Evolutionary conservation across 169 alveolate genomes (phyloP).

Genomic region (Perkinsus olseni): DNA sequence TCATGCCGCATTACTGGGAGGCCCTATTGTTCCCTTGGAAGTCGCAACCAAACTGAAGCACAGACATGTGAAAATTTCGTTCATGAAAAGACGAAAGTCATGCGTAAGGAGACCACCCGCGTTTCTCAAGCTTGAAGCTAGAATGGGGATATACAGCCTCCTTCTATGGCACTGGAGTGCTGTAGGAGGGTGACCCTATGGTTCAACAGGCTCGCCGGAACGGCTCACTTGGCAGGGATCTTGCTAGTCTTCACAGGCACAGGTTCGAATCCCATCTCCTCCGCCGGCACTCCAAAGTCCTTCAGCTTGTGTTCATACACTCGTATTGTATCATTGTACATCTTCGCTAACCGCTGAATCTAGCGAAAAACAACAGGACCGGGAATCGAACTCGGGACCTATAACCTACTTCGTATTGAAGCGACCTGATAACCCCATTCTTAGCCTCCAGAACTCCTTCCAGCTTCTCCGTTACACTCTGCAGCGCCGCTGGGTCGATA

Average conservation of each 20-base stretch:
- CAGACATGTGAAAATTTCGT: too few relatives aligned
- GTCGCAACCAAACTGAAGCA: background rate
- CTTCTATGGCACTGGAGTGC: too few relatives aligned
- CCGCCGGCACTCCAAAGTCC: slow-evolving; percentile 8
- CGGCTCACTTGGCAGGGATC: background rate
- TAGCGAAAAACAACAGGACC: background rate
- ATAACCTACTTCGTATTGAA: background rate
- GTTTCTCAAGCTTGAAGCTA: too few relatives aligned
- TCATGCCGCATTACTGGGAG: background rate
- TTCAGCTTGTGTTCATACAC: background rate
- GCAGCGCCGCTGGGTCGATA: background rate
- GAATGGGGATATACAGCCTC: too few relatives aligned
- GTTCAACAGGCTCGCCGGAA: background rate
- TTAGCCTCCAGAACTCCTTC: background rate
- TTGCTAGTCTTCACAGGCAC: background rate
- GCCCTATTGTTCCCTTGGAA: background rate
- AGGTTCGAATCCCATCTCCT: slow-evolving; percentile 4
- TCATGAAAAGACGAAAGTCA: too few relatives aligned
- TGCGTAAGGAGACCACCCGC: too few relatives aligned
- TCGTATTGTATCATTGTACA: slow-evolving; percentile 4
- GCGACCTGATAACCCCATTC: background rate
- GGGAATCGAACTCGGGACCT: background rate
- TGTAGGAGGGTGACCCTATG: too few relatives aligned
- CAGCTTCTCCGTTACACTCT: background rate
- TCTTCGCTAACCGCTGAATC: background rate